Evolutionary conservation across 176 grass and related monocot species (phyloP), one percentile per base, ranked within the genome.

Genomic region (Echinochloa phyllopogon): DNA sequence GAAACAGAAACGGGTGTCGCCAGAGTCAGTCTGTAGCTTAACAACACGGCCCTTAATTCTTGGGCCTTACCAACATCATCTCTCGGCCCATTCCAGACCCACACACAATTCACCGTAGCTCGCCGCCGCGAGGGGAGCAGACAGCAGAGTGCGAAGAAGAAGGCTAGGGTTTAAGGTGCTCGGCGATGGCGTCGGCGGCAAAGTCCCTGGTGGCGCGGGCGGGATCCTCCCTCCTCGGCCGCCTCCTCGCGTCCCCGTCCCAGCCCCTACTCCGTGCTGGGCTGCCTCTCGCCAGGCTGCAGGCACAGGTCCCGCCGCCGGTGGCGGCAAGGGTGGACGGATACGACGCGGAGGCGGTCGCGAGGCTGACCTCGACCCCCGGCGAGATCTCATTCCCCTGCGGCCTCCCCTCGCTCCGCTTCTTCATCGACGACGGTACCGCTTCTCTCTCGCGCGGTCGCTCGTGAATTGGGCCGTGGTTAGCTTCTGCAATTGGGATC

Each of bases 401-500:
- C 36, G 91, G 91, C 17, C 87, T 94, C 12, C 94, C 94, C 20
- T 94, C 91, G 33, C 89, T 97, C 86, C 89, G 91, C 17, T 97
- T 97, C 91, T 85, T 94, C 69, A 97, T 92, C 24, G 91, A 92
- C 42, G 89, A 97, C 36, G 92, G 94, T 97, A 85, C 2, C 3
- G 2, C 41, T 21, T 37, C 66, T 17, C 36, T 50, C n/a, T 75
- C 33, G 6, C 36, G 7, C 12, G 50, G 42, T 21, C 41, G 4
- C 42, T 71, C 42, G 2, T 16, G 68, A 4, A 50, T 80, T 16
- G 21, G 51, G 39, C 55, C 4, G 70, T 20, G 37, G 3, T 55
- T 36, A 60, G 61, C 5, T 17, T 75, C 42, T 69, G 23, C 40
- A 14, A 4, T 67, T n/a, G 48, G 12, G 13, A 14, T 85, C 3